A percentile compares a stretch with the other conserved stretches of the same genome.
Evolutionary conservation across 352 stramenopile species (phyloP).

Genomic region (Phytopythium chamaehyphon): DNA sequence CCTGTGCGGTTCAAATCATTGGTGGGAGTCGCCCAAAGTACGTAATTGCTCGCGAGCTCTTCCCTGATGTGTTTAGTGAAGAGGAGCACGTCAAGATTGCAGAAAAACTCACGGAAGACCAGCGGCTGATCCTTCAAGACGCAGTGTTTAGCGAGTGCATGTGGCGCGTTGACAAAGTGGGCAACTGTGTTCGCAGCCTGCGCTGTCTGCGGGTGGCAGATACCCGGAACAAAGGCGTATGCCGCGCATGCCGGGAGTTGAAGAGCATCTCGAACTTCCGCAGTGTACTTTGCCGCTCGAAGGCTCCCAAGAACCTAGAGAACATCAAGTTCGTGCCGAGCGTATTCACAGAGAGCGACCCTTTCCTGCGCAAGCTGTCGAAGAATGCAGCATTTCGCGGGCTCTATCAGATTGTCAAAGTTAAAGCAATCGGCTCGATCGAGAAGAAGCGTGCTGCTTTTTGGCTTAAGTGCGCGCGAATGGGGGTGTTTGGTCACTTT

Average conservation of each 20-base stretch:
- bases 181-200: conserved; percentile 69
- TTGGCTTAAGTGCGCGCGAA: conserved; percentile 67
- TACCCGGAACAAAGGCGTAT: conserved; percentile 35
- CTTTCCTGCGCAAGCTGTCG: conserved; percentile 71
- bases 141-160: conserved; percentile 76
- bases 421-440: conserved; percentile 10
- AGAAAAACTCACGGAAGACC: conserved; percentile 41
- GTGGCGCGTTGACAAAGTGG: conserved; percentile 75
- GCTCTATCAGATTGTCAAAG: conserved; percentile 62
- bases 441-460: conserved; percentile 47
- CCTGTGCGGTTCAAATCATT: conserved; percentile 59
- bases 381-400: conserved; percentile 71
- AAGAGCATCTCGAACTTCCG: conserved; percentile 72
- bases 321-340: conserved; percentile 81
- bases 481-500: conserved; percentile 73
- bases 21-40: conserved; percentile 75
- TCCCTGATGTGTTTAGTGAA: conserved; percentile 51
- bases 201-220: conserved; percentile 50
- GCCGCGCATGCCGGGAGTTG: conserved; percentile 60
- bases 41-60: conserved; percentile 76
- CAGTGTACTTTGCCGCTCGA: conserved; percentile 69
- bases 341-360: conserved; percentile 72
- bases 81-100: conserved; percentile 62
- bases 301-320: conserved; percentile 61
- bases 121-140: conserved; percentile 60